These are phyloP conservation scores for Fraxinus xanthoxyloides DNA, from an alignment of 305 asterid genomes.

Conservation along the genomic window DNA sequence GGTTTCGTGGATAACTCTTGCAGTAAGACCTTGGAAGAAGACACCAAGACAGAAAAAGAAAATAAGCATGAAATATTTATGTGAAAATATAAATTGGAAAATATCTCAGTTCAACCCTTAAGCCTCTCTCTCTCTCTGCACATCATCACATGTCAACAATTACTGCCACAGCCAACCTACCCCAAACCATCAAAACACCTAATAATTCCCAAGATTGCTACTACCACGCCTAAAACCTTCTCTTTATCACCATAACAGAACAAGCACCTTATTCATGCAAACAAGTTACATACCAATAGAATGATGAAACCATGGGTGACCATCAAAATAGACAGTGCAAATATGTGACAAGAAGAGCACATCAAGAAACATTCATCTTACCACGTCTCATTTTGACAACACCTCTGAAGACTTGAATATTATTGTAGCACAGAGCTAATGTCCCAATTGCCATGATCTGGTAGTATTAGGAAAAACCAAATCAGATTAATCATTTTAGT, in stretches of 20 bases:
- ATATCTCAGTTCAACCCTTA: neutral
- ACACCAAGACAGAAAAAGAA: neutral
- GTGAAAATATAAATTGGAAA: neutral
- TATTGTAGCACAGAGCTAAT: neutral
- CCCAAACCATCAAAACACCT: neutral
- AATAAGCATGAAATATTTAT: neutral
- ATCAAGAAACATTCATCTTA: constrained; percentile 19
- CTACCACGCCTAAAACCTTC: neutral
- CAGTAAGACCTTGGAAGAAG: constrained; percentile 70
- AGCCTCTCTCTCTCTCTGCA: neutral
- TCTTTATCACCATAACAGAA: neutral
- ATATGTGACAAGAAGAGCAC: neutral
- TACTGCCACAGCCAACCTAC: neutral
- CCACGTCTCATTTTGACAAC: constrained; percentile 58
- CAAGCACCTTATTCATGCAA: neutral
- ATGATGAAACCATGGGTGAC: neutral
- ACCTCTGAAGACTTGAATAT: constrained; percentile 19
- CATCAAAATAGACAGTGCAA: constrained; percentile 5
- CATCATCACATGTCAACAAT: neutral
- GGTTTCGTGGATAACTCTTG: constrained; percentile 74
- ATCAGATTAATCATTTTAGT: neutral
- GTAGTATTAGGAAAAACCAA: constrained; percentile 7
- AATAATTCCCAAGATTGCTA: neutral
- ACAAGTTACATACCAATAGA: neutral
- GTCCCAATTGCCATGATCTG: constrained; percentile 12